Evolutionary conservation across 331 rosid genomes (phyloP), one percentile per base, ranked within the genome.

Genomic region (Telfairia occidentalis): DNA sequence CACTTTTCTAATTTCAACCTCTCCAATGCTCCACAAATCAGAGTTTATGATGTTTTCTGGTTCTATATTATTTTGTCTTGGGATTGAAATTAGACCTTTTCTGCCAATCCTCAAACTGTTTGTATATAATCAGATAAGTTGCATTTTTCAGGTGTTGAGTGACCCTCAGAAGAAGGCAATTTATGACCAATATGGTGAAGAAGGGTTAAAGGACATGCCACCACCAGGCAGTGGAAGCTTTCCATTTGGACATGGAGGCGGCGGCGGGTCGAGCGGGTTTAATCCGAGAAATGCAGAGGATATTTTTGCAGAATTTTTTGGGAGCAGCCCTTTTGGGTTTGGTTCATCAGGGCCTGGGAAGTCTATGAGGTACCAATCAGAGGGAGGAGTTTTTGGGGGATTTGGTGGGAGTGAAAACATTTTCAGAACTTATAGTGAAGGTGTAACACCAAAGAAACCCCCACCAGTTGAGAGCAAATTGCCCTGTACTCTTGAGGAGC

Each of bases 261-360:
- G 87, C 5, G 86, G 89, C 26, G 74, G 84, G 58, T 48, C 90
- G 29, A 87, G 40, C 73, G 97, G 92, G 19, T 92, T 92, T 55
- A 90, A 92, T 78, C 97, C 99, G 0, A 82, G 97, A 78, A 89
- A 86, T 76, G 99, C 97, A 53, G 97, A 95, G 89, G 97, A 95
- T 63, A 95, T 95, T 2, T 95, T 95, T 82, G 94, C 97, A 37
- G 99, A 95, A 74, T 95, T 95, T 85, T 95, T 95, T 82, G 99
- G 96, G 57, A 90, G 87, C 70, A 95, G 90, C 78, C 99, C 99
- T 42, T 92, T 92, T 23, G 92, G 93, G 65, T 95, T 92, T 80
- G 94, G 96, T 23, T 87, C 96, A 65, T 84, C 92, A 3, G 92
- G 96, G 45, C 83, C 84, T 23, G 97, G 90, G 19, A 90, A 84